These are phyloP conservation scores for Linnemannia hyalina DNA, from an alignment of 192 early-diverging fungal genomes.

Conservation along the genomic window DNA sequence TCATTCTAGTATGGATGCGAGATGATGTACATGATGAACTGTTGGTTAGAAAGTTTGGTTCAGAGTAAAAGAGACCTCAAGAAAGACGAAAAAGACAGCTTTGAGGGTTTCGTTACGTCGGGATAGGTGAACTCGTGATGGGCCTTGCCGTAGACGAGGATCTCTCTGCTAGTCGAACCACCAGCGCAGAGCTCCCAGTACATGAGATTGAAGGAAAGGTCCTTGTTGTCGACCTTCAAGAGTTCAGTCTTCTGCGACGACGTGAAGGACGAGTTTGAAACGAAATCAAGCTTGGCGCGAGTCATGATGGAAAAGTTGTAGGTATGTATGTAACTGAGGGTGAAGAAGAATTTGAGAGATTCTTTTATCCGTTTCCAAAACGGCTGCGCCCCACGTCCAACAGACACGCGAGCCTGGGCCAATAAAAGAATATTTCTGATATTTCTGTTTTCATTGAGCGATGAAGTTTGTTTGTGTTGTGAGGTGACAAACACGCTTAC, in stretches of 20 bases:
- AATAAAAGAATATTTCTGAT: too few species aligned
- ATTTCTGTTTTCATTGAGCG: not conserved
- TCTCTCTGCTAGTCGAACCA: constrained; percentile 26
- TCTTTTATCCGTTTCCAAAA: not conserved
- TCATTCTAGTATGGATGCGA: not conserved
- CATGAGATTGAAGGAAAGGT: constrained; percentile 6
- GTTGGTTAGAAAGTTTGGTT: not conserved
- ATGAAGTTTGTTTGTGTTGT: not conserved
- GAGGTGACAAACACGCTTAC: too few species aligned
- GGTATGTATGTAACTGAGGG: not conserved
- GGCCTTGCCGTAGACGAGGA: constrained; percentile 18
- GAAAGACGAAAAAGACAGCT: not conserved
- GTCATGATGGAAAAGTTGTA: not conserved
- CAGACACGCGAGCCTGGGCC: too few species aligned
- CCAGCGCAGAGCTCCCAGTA: constrained; percentile 37
- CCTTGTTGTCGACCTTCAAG: constrained; percentile 28
- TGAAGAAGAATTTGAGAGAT: not conserved
- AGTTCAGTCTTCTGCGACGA: constrained; percentile 1
- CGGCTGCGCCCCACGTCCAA: too few species aligned
- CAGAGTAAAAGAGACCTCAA: not conserved
- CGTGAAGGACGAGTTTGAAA: not conserved
- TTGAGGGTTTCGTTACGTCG: not conserved
- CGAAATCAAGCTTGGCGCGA: constrained; percentile 1
- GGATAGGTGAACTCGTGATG: not conserved
- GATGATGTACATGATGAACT: too few species aligned